Conservation (phyloP, 2,329 filamentous ascomycete species). For the Fusarium sp. region DNA sequence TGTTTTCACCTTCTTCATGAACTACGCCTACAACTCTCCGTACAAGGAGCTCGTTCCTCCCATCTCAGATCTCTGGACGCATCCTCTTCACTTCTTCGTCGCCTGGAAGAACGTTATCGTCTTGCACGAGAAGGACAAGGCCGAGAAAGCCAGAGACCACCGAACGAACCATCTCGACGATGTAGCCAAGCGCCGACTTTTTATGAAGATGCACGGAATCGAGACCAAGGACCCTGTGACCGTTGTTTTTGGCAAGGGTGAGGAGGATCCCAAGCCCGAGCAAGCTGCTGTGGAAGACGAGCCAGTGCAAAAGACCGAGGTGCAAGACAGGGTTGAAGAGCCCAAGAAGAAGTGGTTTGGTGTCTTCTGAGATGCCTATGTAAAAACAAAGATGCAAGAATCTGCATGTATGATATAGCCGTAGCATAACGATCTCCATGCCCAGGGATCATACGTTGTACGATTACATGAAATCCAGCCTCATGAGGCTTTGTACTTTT, state of each 20-base stretch:
- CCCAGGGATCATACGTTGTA: conserved; percentile 27
- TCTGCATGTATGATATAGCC: conserved; percentile 32
- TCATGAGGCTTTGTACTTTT: background rate
- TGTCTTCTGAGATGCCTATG: conserved; percentile 68
- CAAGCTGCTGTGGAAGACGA: conserved; percentile 48
- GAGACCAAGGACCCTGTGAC: conserved; percentile 68
- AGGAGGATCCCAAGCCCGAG: conserved; percentile 49
- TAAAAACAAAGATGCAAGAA: conserved; percentile 10
- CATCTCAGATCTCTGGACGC: conserved; percentile 71
- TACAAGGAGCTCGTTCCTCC: conserved; percentile 82
- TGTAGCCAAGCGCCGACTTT: conserved; percentile 85
- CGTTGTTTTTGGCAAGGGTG: conserved; percentile 53
- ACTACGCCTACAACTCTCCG: conserved; percentile 82
- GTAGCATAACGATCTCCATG: conserved; percentile 21
- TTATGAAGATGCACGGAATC: conserved; percentile 85
- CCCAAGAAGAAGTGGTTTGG: conserved; percentile 82
- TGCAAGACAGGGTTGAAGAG: conserved; percentile 43
- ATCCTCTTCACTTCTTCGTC: conserved; percentile 73
- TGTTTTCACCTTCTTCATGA: conserved; percentile 76
- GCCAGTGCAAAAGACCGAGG: conserved; percentile 40
- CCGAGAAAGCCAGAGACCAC: conserved; percentile 73
- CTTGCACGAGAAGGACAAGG: conserved; percentile 78
- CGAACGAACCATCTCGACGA: conserved; percentile 81
- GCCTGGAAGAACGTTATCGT: conserved; percentile 77
- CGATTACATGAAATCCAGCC: conserved; percentile 29